phyloP scores from a whole-genome alignment of 805 yeast genomes.

The Pichia heedii region DNA sequence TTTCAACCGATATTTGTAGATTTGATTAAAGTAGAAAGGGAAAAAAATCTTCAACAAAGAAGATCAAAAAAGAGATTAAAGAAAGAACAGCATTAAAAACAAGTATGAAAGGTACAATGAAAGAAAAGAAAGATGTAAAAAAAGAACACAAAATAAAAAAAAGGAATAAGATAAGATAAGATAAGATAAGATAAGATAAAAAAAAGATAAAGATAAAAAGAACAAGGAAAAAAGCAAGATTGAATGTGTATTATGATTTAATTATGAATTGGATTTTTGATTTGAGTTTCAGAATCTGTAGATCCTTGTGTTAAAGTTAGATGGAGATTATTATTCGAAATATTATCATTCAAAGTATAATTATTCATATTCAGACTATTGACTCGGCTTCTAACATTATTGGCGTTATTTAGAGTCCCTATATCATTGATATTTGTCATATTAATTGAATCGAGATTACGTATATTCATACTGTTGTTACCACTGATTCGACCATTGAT shows the following conservation, averaged over 20 bases:
- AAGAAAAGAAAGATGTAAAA: neutral
- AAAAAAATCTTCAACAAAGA: no score
- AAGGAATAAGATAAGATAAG: constrained; percentile 1
- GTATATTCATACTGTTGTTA: no score
- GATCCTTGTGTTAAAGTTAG: neutral
- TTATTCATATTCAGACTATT: neutral
- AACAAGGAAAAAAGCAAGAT: neutral
- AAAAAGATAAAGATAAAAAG: neutral
- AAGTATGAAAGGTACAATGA: no score
- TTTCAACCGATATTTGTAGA: no score
- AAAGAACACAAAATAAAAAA: constrained; percentile 5
- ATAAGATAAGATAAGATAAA: neutral
- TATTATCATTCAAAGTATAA: neutral
- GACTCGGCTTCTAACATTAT: neutral
- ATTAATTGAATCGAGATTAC: no score
- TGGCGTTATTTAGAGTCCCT: neutral
- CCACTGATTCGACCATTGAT: no score
- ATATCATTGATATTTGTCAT: neutral
- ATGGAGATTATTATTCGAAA: neutral
- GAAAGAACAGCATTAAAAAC: no score
- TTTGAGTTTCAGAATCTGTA: no score
- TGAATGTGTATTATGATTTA: no score
- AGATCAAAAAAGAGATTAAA: neutral
- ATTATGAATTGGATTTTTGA: no score
- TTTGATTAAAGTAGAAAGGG: no score